A percentile compares a stretch with the other conserved stretches of the same genome.
Conservation (phyloP, 2,329 filamentous ascomycete species). For the Epichloe scottii region DNA sequence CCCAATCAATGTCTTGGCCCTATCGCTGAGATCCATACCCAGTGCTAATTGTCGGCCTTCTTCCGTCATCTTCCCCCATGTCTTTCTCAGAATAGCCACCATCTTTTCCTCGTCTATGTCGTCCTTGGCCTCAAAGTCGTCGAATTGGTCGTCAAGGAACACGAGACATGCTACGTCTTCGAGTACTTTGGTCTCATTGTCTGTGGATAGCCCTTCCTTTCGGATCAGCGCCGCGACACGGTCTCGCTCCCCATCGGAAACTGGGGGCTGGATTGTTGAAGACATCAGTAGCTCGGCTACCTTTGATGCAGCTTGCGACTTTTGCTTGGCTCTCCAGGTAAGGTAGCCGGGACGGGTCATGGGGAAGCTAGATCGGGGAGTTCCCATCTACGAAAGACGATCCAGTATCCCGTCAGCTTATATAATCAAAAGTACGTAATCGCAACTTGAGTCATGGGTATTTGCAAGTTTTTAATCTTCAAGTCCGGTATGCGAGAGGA, state of each 20-base stretch:
- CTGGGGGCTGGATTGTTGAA: slow-evolving; percentile 22
- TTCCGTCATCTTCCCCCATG: slow-evolving; percentile 63
- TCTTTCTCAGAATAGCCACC: slow-evolving; percentile 56
- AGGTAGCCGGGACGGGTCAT: slow-evolving; percentile 67
- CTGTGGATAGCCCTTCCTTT: slow-evolving; percentile 57
- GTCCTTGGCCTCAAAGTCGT: slow-evolving; percentile 57
- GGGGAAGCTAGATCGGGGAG: slow-evolving; percentile 63
- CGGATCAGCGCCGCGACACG: slow-evolving; percentile 60
- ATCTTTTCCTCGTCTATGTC: slow-evolving; percentile 66
- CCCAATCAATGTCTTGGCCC: slow-evolving; percentile 46
- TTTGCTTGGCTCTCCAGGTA: slow-evolving; percentile 64
- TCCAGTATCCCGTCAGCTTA: not conserved
- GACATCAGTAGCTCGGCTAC: slow-evolving; percentile 42
- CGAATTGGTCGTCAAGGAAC: slow-evolving; percentile 78
- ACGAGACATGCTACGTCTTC: slow-evolving; percentile 83
- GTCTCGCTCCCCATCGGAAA: slow-evolving; percentile 38
- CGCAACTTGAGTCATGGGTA: too few species aligned
- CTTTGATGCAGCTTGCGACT: slow-evolving; percentile 46
- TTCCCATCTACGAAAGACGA: slow-evolving; percentile 48
- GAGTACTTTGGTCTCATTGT: slow-evolving; percentile 56
- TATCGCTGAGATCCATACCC: slow-evolving; percentile 49
- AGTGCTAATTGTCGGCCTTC: slow-evolving; percentile 52
- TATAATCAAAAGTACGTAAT: too few species aligned
- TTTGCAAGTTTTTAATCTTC: too few species aligned
- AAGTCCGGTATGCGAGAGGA: too few species aligned